Base-by-base conservation (phyloP, 140 eudicot species). In the Ambrosia hybrid region DNA sequence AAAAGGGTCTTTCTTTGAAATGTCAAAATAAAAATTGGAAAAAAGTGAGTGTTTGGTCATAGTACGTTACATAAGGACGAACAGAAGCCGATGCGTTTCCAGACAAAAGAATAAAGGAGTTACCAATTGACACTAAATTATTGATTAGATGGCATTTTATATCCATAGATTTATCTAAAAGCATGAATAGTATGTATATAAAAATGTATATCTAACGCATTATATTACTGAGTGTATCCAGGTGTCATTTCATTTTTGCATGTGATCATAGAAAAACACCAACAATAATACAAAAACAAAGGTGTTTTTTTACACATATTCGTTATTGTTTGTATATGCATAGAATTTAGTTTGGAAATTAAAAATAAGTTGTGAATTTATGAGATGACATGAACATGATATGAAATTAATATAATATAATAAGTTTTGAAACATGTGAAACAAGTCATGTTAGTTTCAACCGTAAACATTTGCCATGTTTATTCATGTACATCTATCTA, bases 31-130 rank as follows among this genome's bases (percentile, higher is more conserved):
- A 12, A 70, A 61, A 37, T 21, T 38, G 1, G 30, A 10, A 4
- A 68, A 68, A 58, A 74, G 21, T 0, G 56, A 45, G 70, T 71
- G 26, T 72, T 72, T 72, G 74, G 82, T 78, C 77, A 72, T 72
- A 67, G 33, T 53, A 78, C 73, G 76, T 62, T 63, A 60, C 46
- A 63, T 64, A 15, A 13, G 17, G 68, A 71, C 77, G n/a, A 61
- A 70, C 49, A 64, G 4, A 46, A 77, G 63, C 78, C 82, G n/a
- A 78, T 72, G 74, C 64, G 37, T 57, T 78, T 73, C 65, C 70
- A 65, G 73, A 45, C 51, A 65, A 68, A 65, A 48, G 51, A 56
- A 56, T 41, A 12, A 59, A 60, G 39, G 6, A 71, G 30, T 71
- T 78, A 78, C 77, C 14, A 41, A 53, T 3, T 64, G 55, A 21